Conservation (phyloP, 1,284 basidiomycete species). For the Pascua guehoae region DNA sequence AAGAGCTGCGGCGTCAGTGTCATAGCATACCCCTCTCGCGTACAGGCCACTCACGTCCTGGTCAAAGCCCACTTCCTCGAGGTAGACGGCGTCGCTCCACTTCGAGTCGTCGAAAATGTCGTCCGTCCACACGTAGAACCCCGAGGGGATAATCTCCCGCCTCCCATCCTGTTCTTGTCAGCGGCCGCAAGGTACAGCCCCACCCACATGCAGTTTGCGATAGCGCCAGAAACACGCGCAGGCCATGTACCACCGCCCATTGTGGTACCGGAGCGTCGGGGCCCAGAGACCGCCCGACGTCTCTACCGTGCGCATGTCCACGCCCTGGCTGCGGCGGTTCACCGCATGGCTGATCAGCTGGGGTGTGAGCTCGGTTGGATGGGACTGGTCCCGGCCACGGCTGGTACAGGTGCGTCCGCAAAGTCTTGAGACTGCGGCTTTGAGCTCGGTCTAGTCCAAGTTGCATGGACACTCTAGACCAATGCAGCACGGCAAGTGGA, state of each 20-base stretch:
- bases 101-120: conserved; percentile 22
- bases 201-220: not conserved
- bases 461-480: no score
- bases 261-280: conserved; percentile 25
- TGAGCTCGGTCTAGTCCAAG: no score
- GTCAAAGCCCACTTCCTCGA: conserved; percentile 25
- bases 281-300: conserved; percentile 26
- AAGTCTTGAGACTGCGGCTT: no score
- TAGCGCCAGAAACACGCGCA: not conserved
- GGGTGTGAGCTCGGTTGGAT: no score
- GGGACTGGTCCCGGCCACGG: no score
- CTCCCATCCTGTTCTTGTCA: not conserved
- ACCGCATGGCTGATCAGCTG: conserved; percentile 28
- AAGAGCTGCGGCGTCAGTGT: conserved; percentile 14
- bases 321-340: conserved; percentile 19
- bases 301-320: conserved; percentile 23
- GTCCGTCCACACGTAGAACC: conserved; percentile 33
- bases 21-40: not conserved
- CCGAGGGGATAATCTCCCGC: conserved; percentile 2
- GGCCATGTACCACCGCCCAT: conserved; percentile 29
- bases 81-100: conserved; percentile 26
- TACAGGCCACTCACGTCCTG: conserved; percentile 30
- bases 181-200: no score
- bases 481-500: no score
- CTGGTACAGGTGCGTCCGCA: no score